Evolutionary conservation across 2,329 filamentous ascomycete genomes (phyloP), one percentile per base, ranked within the genome.

Genomic region (Exserohilum turcica): DNA sequence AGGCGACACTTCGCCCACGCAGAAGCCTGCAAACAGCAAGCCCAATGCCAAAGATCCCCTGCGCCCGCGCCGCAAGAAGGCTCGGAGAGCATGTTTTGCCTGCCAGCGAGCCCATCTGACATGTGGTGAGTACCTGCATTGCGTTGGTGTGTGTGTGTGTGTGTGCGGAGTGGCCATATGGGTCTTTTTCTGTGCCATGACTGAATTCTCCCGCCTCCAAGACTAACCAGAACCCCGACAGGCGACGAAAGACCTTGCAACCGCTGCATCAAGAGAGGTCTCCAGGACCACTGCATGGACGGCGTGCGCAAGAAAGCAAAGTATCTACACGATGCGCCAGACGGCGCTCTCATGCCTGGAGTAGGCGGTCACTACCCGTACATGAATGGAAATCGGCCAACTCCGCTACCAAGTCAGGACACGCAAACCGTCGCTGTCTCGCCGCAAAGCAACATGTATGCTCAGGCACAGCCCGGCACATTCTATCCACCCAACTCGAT

Each of bases 271-370:
- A 97, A 97, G 76, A 88, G 94, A 66, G 91, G 91, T 39, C 84
- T 97, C 18, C 90, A 92, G 67, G 92, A 96, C 73, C 86, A 86
- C 56, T 99, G 94, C 71, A 92, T 96, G 74, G 94, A 99, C 72
- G 94, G 94, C 48, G 92, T 97, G 45, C 89, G 94, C 59, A 99
- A 99, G 77, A 99, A 97, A 82, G 94, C 94, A 46, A 99, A 99
- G 76, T 99, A 99, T 75, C 89, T 99, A 51, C 92, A 97, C 71
- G 94, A 97, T 81, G 92, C 93, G 21, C 92, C 93, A 31, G 86
- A 91, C 46, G 92, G 95, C 73, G 92, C 92, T 39, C 81, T 97
- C 57, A 84, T 93, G 71, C 91, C 92, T n/a, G 91, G 94, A 36
- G 82, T 94, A 42, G 87, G 88, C 5, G 85, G 87, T 27, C 88